phyloP scores from a whole-genome alignment of 1,284 basidiomycete species.

The Ceratobasidium theobromae region DNA sequence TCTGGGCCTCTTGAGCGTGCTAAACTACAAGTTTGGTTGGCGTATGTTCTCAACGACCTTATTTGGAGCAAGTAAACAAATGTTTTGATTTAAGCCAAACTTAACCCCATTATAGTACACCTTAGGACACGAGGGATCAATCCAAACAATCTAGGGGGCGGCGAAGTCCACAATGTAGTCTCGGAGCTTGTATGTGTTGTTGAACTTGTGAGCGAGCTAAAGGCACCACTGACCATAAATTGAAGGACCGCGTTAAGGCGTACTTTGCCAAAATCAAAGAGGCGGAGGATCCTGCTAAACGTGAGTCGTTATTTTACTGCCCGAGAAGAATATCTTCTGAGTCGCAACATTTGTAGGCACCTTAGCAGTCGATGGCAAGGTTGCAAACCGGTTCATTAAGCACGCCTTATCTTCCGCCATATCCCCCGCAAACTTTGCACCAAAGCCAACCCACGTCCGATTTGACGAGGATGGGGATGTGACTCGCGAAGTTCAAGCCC shows the following conservation, averaged over 20 bases:
- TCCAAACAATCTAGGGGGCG: conserved; percentile 51
- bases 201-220: not conserved
- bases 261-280: conserved; percentile 79
- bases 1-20: conserved; percentile 62
- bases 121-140: conserved; percentile 74
- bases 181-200: conserved; percentile 60
- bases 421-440: conserved; percentile 41
- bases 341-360: conserved; percentile 46
- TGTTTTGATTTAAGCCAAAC: conserved; percentile 7
- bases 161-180: conserved; percentile 61
- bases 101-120: conserved; percentile 55
- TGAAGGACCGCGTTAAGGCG: conserved; percentile 67
- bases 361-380: conserved; percentile 65
- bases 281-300: conserved; percentile 64
- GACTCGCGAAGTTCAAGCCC: not conserved
- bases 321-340: not conserved
- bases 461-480: conserved; percentile 37
- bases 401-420: conserved; percentile 71
- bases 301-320: conserved; percentile 45
- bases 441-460: conserved; percentile 40
- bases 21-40: conserved; percentile 69
- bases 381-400: conserved; percentile 78
- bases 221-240: not conserved
- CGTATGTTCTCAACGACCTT: conserved; percentile 79
- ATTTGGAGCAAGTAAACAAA: conserved; percentile 63